A percentile compares a stretch with the other conserved stretches of the same genome.
phyloP scores from a whole-genome alignment of 495 filamentous ascomycete genomes.

The Penicillium diatomitis region DNA sequence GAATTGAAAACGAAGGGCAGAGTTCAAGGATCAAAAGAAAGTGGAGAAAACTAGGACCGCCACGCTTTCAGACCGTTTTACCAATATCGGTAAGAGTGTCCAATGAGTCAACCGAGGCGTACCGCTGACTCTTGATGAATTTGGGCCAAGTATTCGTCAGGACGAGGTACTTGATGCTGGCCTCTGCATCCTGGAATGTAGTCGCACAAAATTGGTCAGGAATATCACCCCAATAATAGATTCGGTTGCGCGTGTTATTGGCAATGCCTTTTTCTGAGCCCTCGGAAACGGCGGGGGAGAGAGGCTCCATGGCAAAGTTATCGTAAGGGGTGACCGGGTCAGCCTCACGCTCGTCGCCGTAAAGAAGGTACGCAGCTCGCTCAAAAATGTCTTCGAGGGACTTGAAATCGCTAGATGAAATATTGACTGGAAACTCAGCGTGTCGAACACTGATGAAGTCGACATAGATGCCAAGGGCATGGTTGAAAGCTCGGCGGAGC shows the following conservation, averaged over 20 bases:
- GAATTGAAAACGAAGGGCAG: no score
- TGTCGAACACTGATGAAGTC: constrained; percentile 45
- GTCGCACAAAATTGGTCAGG: constrained; percentile 39
- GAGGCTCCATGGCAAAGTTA: constrained; percentile 10
- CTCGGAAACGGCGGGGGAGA: constrained; percentile 13
- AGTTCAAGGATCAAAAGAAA: no score
- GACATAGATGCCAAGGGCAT: constrained; percentile 48
- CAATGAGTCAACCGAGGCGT: constrained; percentile 12
- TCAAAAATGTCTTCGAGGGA: constrained; percentile 44
- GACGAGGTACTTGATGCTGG: constrained; percentile 58
- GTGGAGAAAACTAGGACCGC: no score
- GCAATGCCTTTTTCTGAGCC: constrained; percentile 15
- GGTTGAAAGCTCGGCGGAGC: constrained; percentile 37
- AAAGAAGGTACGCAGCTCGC: constrained; percentile 23
- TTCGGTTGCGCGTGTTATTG: constrained; percentile 17
- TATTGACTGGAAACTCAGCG: constrained; percentile 56
- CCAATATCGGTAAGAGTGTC: neutral
- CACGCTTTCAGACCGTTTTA: no score
- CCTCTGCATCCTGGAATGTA: constrained; percentile 52
- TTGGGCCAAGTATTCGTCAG: constrained; percentile 65
- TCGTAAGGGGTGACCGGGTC: constrained; percentile 27
- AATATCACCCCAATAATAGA: constrained; percentile 32
- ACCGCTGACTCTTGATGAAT: constrained; percentile 33
- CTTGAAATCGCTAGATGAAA: constrained; percentile 40
- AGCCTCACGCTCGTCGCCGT: constrained; percentile 21